A percentile compares a stretch with the other conserved stretches of the same genome.
phyloP scores from a whole-genome alignment of 176 grass and related monocot species.

The Areca catechu region DNA sequence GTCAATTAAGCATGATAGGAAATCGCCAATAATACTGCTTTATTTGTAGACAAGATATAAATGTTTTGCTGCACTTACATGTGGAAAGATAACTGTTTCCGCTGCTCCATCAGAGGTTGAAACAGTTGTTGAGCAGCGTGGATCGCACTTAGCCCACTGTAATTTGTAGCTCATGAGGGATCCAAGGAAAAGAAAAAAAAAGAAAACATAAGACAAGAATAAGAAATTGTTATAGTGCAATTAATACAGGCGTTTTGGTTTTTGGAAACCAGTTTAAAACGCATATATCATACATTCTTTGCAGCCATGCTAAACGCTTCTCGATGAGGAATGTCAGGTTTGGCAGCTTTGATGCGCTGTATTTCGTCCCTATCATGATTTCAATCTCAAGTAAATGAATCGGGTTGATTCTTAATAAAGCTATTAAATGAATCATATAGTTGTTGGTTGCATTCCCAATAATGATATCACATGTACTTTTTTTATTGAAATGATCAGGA shows the following conservation, averaged over 20 bases:
- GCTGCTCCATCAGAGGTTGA: constrained; percentile 12
- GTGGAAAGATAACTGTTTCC: constrained; percentile 33
- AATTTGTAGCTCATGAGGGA: neutral
- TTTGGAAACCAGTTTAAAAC: neutral
- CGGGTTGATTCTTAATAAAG: neutral
- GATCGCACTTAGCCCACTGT: constrained; percentile 13
- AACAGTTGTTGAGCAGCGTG: constrained; percentile 4
- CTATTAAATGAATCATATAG: neutral
- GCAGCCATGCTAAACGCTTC: constrained; percentile 15
- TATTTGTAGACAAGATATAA: neutral
- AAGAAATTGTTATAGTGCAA: neutral
- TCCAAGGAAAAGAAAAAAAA: neutral
- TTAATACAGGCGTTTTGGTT: too few relatives aligned
- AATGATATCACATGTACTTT: too few relatives aligned
- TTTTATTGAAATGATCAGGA: too few relatives aligned
- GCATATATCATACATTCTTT: constrained; percentile 22
- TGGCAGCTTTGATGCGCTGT: constrained; percentile 4
- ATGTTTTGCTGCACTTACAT: constrained; percentile 22
- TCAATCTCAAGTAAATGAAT: neutral
- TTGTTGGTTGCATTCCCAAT: too few relatives aligned
- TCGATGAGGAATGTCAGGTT: constrained; percentile 10
- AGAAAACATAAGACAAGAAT: neutral
- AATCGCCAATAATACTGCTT: neutral
- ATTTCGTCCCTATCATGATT: constrained; percentile 7
- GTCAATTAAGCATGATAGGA: neutral